Conservation (phyloP, 2,329 filamentous ascomycete genomes). For the Fusarium goolgardi region DNA sequence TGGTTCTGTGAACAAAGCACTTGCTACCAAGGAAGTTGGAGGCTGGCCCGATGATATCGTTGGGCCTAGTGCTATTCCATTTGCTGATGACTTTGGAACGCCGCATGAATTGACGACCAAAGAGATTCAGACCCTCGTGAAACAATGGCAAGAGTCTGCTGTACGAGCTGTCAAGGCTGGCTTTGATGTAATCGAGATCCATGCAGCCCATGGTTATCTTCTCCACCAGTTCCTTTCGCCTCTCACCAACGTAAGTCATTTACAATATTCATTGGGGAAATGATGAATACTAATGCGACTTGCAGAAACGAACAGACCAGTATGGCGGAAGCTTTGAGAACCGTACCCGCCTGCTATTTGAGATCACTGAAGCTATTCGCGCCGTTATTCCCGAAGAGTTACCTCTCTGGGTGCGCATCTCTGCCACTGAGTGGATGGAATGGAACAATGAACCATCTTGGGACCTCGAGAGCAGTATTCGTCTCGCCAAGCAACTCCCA, state of each 20-base stretch:
- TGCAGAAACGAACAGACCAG: conserved; percentile 67
- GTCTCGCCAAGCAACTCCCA: conserved; percentile 67
- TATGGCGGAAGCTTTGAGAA: conserved; percentile 76
- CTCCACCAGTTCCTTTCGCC: conserved; percentile 73
- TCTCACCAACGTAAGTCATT: conserved; percentile 61
- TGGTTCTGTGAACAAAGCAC: conserved; percentile 57
- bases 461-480: conserved; percentile 70
- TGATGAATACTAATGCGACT: conserved; percentile 14
- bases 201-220: conserved; percentile 74
- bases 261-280: background rate
- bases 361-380: conserved; percentile 64
- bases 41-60: conserved; percentile 70
- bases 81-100: conserved; percentile 67
- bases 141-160: conserved; percentile 68
- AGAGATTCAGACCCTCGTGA: conserved; percentile 75
- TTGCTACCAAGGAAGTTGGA: conserved; percentile 64
- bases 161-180: conserved; percentile 74
- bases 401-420: conserved; percentile 70
- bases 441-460: conserved; percentile 63
- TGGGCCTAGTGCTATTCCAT: conserved; percentile 66
- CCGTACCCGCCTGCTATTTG: conserved; percentile 69
- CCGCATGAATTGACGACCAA: conserved; percentile 75
- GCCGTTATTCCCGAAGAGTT: conserved; percentile 63
- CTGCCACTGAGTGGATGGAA: conserved; percentile 73
- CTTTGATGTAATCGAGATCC: conserved; percentile 79